Evolutionary conservation across 2,329 filamentous ascomycete genomes (phyloP).

Genomic region (Apiospora phragmitis): DNA sequence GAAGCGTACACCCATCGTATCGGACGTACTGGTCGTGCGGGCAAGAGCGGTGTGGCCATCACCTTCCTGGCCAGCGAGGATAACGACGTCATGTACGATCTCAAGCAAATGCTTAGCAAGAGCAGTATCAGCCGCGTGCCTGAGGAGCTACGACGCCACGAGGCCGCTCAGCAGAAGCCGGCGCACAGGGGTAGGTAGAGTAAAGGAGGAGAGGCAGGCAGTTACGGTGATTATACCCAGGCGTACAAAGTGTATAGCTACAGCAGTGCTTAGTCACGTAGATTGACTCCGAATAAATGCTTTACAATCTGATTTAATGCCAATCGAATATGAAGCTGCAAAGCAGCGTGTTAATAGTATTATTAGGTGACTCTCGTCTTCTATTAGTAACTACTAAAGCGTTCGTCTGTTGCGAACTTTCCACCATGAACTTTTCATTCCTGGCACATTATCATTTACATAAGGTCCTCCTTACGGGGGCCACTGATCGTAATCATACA

Average conservation of each 20-base stretch:
- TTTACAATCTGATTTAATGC: background rate
- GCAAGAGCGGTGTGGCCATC: conserved; percentile 93
- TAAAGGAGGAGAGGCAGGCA: background rate
- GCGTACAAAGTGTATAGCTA: background rate
- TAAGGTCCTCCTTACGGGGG: background rate
- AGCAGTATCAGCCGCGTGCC: conserved; percentile 85
- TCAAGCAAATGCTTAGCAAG: conserved; percentile 95
- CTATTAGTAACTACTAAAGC: background rate
- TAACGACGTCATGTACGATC: conserved; percentile 84
- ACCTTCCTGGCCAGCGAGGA: conserved; percentile 95
- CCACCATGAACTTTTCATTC: background rate
- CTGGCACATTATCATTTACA: background rate
- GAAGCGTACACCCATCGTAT: conserved; percentile 97
- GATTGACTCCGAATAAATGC: background rate
- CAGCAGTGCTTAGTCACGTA: background rate
- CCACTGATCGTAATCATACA: conserved; percentile 4
- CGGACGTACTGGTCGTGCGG: conserved; percentile 94
- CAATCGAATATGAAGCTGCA: background rate
- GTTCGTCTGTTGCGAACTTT: background rate
- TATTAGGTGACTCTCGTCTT: background rate
- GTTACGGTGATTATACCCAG: background rate
- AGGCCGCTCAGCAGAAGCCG: conserved; percentile 74
- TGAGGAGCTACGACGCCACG: conserved; percentile 86
- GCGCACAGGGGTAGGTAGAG: background rate
- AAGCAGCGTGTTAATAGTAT: background rate